Evolutionary conservation across 305 asterid species (phyloP), one percentile per base, ranked within the genome.

Genomic region (Caryopteris hybrid): DNA sequence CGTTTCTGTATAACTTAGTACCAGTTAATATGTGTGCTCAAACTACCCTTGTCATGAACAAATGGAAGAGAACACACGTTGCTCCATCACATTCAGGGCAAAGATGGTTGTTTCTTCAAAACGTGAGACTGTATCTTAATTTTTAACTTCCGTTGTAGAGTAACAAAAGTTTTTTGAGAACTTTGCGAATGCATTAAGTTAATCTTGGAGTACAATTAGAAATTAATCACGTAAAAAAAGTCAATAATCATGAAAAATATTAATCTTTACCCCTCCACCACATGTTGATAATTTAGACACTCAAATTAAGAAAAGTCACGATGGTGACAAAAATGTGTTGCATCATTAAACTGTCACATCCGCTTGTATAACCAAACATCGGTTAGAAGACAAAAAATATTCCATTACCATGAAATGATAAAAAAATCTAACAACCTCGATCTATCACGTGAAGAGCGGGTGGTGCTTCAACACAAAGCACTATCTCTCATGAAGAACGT

Each of bases 381-480:
- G 14, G 12, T 48, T 21, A 51, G 14, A 18, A 70, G 21, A 14
- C 69, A 61, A 42, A 62, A 14, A 29, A 48, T 48, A 39, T 10
- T 6, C 13, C 39, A 52, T 45, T 3, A 59, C 58, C 66, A 42
- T 54, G 46, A 64, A 55, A 64, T 3, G 42, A 53, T n/a, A 64
- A 45, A 45, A 55, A 22, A 47, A 7, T 45, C 55, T 23, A 64
- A 63, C 51, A 27, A 34, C 27, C 60, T 43, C 22, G 23, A 62
- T 42, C 43, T 3, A 52, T 4, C 50, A 64, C 42, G 64, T 62
- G 74, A 45, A 57, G 73, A 23, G 38, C 20, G 20, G 23, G 23
- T 39, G 58, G 16, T 60, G 68, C 61, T 41, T 71, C 55, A 63
- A 70, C 43, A 54, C 65, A 20, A 14, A 57, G 42, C 52, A 45